Conservation (phyloP, 495 filamentous ascomycete species). For the Podospora australis region DNA sequence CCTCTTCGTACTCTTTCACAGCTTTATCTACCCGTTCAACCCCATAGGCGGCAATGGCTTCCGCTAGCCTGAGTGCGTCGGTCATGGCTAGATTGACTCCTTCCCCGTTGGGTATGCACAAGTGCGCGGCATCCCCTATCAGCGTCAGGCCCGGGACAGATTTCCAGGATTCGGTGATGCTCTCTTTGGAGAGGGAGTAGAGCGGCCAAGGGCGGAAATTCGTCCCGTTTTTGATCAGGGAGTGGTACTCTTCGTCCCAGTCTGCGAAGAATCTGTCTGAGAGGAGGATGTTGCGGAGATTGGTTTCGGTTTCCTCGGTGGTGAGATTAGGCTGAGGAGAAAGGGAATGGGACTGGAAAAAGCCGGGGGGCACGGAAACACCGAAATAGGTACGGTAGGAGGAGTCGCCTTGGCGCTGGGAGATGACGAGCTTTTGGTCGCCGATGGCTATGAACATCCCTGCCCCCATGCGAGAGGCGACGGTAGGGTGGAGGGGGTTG, state of each 20-base stretch:
- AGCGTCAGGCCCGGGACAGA: slow-evolving; percentile 40
- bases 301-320: neutral
- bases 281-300: neutral
- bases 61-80: slow-evolving; percentile 18
- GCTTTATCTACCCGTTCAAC: neutral
- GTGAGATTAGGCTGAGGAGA: too few relatives aligned
- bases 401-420: slow-evolving; percentile 23
- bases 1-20: neutral
- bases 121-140: slow-evolving; percentile 56
- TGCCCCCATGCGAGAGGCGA: neutral
- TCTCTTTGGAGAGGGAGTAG: slow-evolving; percentile 16
- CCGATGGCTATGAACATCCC: slow-evolving; percentile 17
- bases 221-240: slow-evolving; percentile 21
- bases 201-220: slow-evolving; percentile 28
- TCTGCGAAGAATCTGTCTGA: slow-evolving; percentile 17
- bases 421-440: slow-evolving; percentile 15
- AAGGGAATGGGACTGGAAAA: slow-evolving; percentile 2
- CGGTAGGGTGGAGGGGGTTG: neutral
- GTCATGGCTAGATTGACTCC: slow-evolving; percentile 31
- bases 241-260: slow-evolving; percentile 21
- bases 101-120: slow-evolving; percentile 26
- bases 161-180: slow-evolving; percentile 23
- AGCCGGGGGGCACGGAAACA: slow-evolving; percentile 16
- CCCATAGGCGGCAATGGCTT: slow-evolving; percentile 16
- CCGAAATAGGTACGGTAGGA: slow-evolving; percentile 28